Evolutionary conservation across 345 rosid species (phyloP).

Genomic region (Melastoma malabathricum): DNA sequence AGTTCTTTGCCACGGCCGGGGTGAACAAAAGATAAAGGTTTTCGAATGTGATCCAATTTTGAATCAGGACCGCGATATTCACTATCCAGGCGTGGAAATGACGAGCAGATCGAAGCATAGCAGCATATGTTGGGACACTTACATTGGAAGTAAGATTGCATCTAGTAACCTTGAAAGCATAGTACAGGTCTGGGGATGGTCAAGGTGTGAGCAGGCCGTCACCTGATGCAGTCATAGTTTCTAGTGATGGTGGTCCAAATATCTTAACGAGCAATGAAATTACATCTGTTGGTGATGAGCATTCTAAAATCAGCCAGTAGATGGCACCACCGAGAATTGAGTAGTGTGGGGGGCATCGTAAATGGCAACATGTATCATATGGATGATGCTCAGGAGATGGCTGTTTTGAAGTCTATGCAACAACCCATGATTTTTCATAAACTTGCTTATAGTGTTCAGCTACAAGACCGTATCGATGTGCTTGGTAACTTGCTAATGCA

Average conservation of each 20-base stretch:
- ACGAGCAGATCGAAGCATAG: constrained; percentile 70
- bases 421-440: constrained; percentile 25
- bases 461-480: constrained; percentile 21
- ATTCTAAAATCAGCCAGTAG: constrained; percentile 49
- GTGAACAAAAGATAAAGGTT: constrained; percentile 85
- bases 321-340: constrained; percentile 72
- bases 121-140: constrained; percentile 81
- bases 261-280: constrained; percentile 18
- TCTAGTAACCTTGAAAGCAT: constrained; percentile 95
- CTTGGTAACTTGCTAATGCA: constrained; percentile 18
- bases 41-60: constrained; percentile 67
- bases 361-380: constrained; percentile 45
- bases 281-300: constrained; percentile 27
- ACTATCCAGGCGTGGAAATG: constrained; percentile 91
- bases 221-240: constrained; percentile 19
- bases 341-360: constrained; percentile 47
- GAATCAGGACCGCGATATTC: constrained; percentile 57
- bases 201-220: constrained; percentile 11
- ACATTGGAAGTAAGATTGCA: constrained; percentile 83
- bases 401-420: constrained; percentile 26
- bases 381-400: constrained; percentile 27
- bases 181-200: constrained; percentile 53
- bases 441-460: constrained; percentile 28
- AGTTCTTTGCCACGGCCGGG: constrained; percentile 85
- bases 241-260: constrained; percentile 24